Evolutionary conservation across 129 eudicot species (phyloP), one percentile per base, ranked within the genome.

Genomic region (carrot (Daucus carota)): DNA sequence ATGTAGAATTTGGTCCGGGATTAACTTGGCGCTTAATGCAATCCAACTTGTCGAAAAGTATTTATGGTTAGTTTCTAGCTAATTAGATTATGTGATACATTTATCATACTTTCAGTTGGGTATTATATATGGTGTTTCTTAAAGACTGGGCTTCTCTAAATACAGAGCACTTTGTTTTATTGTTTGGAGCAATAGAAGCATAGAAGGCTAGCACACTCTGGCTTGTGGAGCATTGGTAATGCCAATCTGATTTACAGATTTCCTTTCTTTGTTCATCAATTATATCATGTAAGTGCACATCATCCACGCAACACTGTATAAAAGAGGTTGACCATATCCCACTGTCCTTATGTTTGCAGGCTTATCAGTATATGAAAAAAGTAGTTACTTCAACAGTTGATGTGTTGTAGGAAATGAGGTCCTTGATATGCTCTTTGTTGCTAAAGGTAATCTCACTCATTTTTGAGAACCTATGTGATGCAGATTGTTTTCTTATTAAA

Each of bases 171-270:
- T 84, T 84, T 10, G 75, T 82, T 78, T 87, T 97, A 24, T 77
- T 95, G 80, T 88, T 85, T 0, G 97, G 96, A 77, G 97, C 97
- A 73, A 95, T 89, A 70, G 97, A 89, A 87, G 94, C 99, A 67
- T 85, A 92, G 80, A 95, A 82, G 74, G 99, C 99, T 77, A 95
- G 99, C 87, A 95, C 99, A 74, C 99, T 95, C 62, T 91, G 99
- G 63, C 97, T 95, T 81, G 96, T 62, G 91, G 95, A 84, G 96
- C 95, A 79, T 81, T 82, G 16, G 97, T 95, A 89, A 18, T 93
- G 79, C 22, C 7, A 59, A 43, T 60, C 79, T 15, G 5, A 59
- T 43, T 48, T 5, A 9, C 28, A 24, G 43, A 38, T 46, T 66
- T 41, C 73, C 33, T 72, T 76, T 46, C 45, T 82, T 74, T 0